Evolutionary conservation across 2,329 filamentous ascomycete species (phyloP).

Genomic region (Trichoderma simmonsii): DNA sequence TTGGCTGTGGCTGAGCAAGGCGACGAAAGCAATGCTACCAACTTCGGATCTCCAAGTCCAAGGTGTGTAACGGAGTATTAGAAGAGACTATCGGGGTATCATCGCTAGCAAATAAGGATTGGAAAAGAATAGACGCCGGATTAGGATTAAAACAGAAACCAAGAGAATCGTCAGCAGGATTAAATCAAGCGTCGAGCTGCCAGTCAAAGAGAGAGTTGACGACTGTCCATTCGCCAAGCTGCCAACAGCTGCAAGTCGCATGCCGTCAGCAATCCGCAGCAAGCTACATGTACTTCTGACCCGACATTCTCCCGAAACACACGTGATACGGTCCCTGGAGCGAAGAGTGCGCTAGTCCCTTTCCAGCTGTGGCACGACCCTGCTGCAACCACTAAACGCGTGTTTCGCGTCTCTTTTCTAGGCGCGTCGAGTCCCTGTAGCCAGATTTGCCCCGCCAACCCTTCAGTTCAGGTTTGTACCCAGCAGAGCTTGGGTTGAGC

Average conservation of each 20-base stretch:
- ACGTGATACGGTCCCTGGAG: slow-evolving; percentile 12
- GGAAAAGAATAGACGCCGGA: slow-evolving; percentile 2
- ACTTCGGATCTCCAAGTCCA: slow-evolving; percentile 18
- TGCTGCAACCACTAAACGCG: slow-evolving; percentile 32
- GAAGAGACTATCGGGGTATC: slow-evolving; percentile 37
- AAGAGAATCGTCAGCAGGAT: not conserved
- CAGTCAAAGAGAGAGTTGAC: not conserved
- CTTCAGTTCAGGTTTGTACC: not conserved
- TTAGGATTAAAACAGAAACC: not conserved
- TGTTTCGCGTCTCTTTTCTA: slow-evolving; percentile 26
- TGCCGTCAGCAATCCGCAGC: not conserved
- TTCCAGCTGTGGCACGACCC: not conserved
- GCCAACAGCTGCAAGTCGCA: slow-evolving; percentile 3
- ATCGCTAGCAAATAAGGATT: slow-evolving; percentile 37
- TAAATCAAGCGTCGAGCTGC: not conserved
- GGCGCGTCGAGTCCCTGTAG: slow-evolving; percentile 20
- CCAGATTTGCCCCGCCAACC: slow-evolving; percentile 19
- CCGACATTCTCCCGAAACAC: slow-evolving; percentile 7
- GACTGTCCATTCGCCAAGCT: not conserved
- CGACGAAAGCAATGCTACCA: not conserved
- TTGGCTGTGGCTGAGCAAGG: not conserved
- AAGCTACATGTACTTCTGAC: not conserved
- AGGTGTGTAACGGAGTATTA: not conserved
- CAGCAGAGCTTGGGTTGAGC: not conserved
- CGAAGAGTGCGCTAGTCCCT: not conserved